These are phyloP conservation scores for Favolaschia claudopus DNA, from an alignment of 768 basidiomycete genomes.

Conservation along the genomic window DNA sequence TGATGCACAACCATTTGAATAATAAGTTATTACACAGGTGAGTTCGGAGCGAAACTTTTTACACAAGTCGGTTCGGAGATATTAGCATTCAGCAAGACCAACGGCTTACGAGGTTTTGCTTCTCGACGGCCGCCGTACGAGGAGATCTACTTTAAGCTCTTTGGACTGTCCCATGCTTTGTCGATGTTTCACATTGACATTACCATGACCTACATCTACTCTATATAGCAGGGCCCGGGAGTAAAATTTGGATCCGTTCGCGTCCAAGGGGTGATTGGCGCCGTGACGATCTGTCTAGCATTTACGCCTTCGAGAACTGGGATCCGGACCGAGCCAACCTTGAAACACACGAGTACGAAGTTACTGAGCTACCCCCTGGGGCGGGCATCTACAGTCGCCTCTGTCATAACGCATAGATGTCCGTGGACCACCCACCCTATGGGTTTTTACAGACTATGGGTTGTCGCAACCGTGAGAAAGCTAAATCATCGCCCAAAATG, in stretches of 20 bases:
- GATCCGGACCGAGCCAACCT: background rate
- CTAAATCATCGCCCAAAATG: too few relatives aligned
- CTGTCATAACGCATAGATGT: too few relatives aligned
- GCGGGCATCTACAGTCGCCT: background rate
- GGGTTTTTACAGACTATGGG: too few relatives aligned
- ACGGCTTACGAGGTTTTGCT: background rate
- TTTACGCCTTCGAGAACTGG: background rate
- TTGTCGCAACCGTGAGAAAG: too few relatives aligned
- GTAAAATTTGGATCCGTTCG: conserved; percentile 1
- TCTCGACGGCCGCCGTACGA: background rate
- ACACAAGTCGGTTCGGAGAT: background rate
- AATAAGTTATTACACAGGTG: too few relatives aligned
- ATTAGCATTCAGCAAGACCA: background rate
- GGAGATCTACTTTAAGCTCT: background rate
- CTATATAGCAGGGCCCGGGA: background rate
- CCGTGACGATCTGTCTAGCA: too few relatives aligned
- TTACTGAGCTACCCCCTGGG: background rate
- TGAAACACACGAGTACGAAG: background rate
- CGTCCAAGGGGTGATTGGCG: too few relatives aligned
- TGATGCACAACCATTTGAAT: too few relatives aligned
- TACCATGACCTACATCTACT: background rate
- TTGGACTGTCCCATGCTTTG: background rate
- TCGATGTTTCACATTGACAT: background rate
- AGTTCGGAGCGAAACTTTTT: too few relatives aligned
- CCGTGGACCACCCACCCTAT: too few relatives aligned